Conservation (phyloP, 352 stramenopile genomes). For the Phytophthora foliorum region DNA sequence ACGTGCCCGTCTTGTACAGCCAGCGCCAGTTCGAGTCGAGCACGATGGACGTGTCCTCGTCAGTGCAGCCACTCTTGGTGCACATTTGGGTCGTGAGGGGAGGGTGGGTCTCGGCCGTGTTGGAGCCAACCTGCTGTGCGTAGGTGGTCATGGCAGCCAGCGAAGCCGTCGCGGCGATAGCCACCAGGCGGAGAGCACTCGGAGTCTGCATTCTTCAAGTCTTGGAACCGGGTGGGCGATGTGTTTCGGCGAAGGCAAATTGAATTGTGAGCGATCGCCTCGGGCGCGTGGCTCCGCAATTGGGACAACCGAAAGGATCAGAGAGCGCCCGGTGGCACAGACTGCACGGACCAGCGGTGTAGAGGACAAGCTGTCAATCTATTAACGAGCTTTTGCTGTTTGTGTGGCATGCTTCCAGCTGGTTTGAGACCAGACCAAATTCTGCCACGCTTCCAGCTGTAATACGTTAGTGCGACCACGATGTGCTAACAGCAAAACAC, state of each 20-base stretch:
- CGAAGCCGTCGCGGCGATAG: constrained; percentile 16
- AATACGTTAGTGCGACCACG: constrained; percentile 8
- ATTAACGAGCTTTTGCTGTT: constrained; percentile 33
- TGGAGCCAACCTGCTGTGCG: constrained; percentile 52
- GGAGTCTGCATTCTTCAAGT: constrained; percentile 35
- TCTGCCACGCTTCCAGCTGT: constrained; percentile 25
- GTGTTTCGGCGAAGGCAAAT: constrained; percentile 36
- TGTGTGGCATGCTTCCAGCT: constrained; percentile 19
- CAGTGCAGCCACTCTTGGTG: constrained; percentile 35
- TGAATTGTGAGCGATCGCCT: constrained; percentile 29
- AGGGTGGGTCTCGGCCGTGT: constrained; percentile 54
- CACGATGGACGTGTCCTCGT: constrained; percentile 59
- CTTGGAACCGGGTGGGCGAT: constrained; percentile 3
- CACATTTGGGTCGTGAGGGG: constrained; percentile 42
- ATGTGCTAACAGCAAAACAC: constrained; percentile 39
- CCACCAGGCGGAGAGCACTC: constrained; percentile 32
- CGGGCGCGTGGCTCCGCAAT: constrained; percentile 11
- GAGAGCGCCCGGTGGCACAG: constrained; percentile 30
- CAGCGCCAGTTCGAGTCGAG: constrained; percentile 73
- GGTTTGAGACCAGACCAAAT: constrained; percentile 34
- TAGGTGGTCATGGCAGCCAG: constrained; percentile 7
- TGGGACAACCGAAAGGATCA: constrained; percentile 27
- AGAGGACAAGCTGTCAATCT: constrained; percentile 23
- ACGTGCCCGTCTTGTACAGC: constrained; percentile 57
- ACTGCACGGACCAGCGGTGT: constrained; percentile 30